Percentiles rank a stretch among this genome's conserved stretches.
Conservation (phyloP, 371 early-diverging fungal genomes). For the Chytridium lagenaria region DNA sequence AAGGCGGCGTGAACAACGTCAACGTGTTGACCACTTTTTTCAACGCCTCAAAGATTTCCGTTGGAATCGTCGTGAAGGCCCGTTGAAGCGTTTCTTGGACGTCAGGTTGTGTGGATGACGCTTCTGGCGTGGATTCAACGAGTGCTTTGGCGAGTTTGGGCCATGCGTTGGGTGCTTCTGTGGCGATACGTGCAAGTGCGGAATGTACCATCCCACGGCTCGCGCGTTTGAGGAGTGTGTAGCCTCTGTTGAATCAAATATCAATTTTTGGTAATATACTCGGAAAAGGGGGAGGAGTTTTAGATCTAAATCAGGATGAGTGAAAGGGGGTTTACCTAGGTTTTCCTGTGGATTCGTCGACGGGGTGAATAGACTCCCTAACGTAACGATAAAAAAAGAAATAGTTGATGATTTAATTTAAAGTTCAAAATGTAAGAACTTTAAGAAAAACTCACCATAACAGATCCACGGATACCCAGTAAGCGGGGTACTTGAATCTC, state of each 20-base stretch:
- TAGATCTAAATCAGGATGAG: too few species aligned
- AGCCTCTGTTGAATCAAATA: too few species aligned
- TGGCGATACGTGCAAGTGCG: slow-evolving; percentile 11
- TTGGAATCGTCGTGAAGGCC: neutral
- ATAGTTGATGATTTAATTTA: neutral
- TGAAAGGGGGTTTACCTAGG: too few species aligned
- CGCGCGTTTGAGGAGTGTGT: slow-evolving; percentile 12
- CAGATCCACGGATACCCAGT: slow-evolving; percentile 48
- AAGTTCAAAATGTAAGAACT: too few species aligned
- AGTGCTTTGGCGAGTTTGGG: neutral
- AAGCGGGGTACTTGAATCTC: slow-evolving; percentile 51
- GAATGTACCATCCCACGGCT: slow-evolving; percentile 26
- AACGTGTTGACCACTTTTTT: neutral
- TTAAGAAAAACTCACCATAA: slow-evolving; percentile 38
- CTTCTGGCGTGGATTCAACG: neutral
- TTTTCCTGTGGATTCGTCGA: slow-evolving; percentile 44
- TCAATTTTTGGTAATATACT: too few species aligned
- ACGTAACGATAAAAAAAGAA: neutral
- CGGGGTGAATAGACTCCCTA: slow-evolving; percentile 46
- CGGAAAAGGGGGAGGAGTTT: too few species aligned
- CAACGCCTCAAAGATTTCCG: neutral
- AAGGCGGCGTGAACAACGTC: neutral
- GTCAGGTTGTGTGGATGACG: neutral
- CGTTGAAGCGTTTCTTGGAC: neutral
- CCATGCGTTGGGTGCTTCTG: slow-evolving; percentile 3